Conservation (phyloP, 169 alveolate genomes). For the Cryptosporidium sp. region DNA sequence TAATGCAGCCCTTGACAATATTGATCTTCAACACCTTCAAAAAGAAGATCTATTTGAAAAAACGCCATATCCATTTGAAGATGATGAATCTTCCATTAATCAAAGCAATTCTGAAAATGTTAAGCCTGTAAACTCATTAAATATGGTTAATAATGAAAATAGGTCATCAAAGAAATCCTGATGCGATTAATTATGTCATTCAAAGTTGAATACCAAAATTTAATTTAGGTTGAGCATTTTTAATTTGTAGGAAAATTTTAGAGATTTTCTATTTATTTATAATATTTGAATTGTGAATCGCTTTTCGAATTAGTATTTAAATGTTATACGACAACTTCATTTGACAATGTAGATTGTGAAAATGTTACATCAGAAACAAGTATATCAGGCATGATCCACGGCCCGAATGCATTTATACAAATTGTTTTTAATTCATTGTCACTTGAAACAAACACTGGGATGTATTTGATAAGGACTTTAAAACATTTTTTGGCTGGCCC, state of each 20-base stretch:
- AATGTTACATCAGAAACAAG: conserved; percentile 58
- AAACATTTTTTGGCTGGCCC: conserved; percentile 71
- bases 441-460: conserved; percentile 53
- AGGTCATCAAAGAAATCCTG: neutral
- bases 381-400: conserved; percentile 75
- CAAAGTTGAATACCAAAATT: neutral
- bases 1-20: neutral
- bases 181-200: neutral
- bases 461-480: conserved; percentile 39
- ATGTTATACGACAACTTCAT: conserved; percentile 3
- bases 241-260: neutral
- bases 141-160: neutral
- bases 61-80: conserved; percentile 67
- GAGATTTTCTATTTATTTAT: neutral
- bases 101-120: neutral
- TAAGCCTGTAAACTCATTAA: neutral
- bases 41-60: conserved; percentile 32
- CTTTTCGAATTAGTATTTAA: neutral
- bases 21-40: neutral
- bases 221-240: neutral
- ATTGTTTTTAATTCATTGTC: conserved; percentile 58
- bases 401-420: conserved; percentile 71
- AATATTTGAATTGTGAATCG: neutral
- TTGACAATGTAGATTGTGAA: conserved; percentile 21
- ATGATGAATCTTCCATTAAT: neutral